Base-by-base conservation (phyloP, 306 rosid species). In the Cotoneaster glaucophyllus region DNA sequence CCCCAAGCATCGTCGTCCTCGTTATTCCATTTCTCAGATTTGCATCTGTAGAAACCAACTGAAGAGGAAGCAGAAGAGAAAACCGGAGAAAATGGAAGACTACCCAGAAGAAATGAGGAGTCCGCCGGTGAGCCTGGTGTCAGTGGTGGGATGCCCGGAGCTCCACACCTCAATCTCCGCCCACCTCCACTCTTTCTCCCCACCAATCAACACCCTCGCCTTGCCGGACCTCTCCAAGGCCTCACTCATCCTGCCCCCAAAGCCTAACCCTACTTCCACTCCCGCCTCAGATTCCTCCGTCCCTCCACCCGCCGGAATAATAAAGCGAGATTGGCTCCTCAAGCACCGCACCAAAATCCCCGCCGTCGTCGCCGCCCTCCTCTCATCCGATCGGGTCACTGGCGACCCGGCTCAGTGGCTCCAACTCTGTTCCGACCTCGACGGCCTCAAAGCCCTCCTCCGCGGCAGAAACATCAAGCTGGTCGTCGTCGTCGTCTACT, bases 331-430 rank as follows among this genome's bases (percentile, higher is more conserved):
- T 69, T 95, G 99, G 99, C 87, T 95, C 3, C 83, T 86, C 66
- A 92, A 95, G 87, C 98, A 92, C 85, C 96, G 99, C 10, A 92
- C 99, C 65, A 92, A 82, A 77, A 53, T 85, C 32, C 98, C 98
- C 50, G 57, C 99, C 61, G 91, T 90, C 29, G 73, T 92, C 32
- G 93, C 92, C 62, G 88, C 87, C 0, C 85, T 95, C 21, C 85
- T 92, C 79, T 82, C 89, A 19, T 81, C 91, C 0, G 82, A 84
- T 24, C 91, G 87, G 56, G 85, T 95, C 58, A 82, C 88, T 12
- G 96, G 91, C 6, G 99, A 95, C 75, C 97, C 99, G 19, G 86
- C 91, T 21, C 96, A 83, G 76, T 92, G 97, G 97, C 97, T 86
- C 57, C 92, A 86, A 57, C 86, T 95, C 86, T 95, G 97, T 89